phyloP scores from a whole-genome alignment of 306 rosid species.

The Geum urbanum region DNA sequence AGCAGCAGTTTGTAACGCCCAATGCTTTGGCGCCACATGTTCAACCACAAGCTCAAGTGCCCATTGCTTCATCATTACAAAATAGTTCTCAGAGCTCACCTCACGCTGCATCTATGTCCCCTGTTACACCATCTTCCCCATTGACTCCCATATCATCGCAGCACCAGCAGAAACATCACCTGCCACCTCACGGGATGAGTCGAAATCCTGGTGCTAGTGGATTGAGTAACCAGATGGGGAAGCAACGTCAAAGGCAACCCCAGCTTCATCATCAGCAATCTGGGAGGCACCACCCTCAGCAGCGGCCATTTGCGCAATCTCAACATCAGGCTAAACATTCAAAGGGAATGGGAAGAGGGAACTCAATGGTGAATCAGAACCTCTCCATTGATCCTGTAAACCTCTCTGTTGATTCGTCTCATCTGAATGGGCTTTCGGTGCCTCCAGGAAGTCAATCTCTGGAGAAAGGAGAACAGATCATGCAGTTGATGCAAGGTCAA shows the following conservation, averaged over 20 bases:
- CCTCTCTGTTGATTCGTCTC: slow-evolving; percentile 62
- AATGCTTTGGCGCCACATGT: slow-evolving; percentile 57
- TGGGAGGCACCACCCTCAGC: slow-evolving; percentile 89
- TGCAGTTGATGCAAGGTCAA: slow-evolving; percentile 77
- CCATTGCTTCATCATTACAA: slow-evolving; percentile 58
- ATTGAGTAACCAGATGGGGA: slow-evolving; percentile 60
- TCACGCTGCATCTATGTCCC: slow-evolving; percentile 55
- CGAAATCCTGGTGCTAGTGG: slow-evolving; percentile 67
- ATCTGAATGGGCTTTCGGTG: slow-evolving; percentile 65
- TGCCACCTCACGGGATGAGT: slow-evolving; percentile 66
- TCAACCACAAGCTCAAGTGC: slow-evolving; percentile 65
- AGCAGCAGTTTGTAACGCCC: slow-evolving; percentile 71
- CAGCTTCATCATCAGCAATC: slow-evolving; percentile 75
- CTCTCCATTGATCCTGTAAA: slow-evolving; percentile 55
- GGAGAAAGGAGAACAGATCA: slow-evolving; percentile 86
- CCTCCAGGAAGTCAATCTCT: slow-evolving; percentile 72
- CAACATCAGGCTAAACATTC: slow-evolving; percentile 72
- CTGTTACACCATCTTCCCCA: slow-evolving; percentile 65
- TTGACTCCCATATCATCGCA: slow-evolving; percentile 65
- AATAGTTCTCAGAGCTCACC: slow-evolving; percentile 68
- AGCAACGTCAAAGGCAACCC: slow-evolving; percentile 68
- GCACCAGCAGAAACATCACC: slow-evolving; percentile 84
- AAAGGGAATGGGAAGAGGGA: slow-evolving; percentile 86
- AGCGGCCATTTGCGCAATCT: slow-evolving; percentile 62
- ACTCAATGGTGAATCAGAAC: slow-evolving; percentile 56